A percentile compares a stretch with the other conserved stretches of the same genome.
Conservation (phyloP, 2,329 filamentous ascomycete species). For the Arthrinium phaeospermum region DNA sequence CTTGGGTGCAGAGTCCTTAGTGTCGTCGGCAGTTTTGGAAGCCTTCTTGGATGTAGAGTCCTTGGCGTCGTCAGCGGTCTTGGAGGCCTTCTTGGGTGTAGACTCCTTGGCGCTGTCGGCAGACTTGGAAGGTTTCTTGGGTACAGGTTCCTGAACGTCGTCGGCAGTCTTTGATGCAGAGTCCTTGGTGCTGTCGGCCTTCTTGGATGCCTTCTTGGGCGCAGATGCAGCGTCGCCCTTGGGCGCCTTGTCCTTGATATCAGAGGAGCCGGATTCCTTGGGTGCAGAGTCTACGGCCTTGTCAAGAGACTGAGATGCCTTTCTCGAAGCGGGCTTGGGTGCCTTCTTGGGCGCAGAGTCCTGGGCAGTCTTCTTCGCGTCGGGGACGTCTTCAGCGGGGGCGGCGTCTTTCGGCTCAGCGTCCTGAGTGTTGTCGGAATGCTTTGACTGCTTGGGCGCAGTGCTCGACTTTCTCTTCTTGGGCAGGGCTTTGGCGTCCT, state of each 20-base stretch:
- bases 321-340: not conserved
- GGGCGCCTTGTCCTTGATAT: not conserved
- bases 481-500: not conserved
- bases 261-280: not conserved
- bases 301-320: not conserved
- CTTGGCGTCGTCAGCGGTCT: not conserved
- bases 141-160: not conserved
- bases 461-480: not conserved
- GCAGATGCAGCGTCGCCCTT: not conserved
- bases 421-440: not conserved
- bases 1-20: not conserved
- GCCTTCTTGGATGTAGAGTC: not conserved
- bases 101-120: not conserved
- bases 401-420: not conserved
- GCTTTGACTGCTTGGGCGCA: constrained; percentile 1
- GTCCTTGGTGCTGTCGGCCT: not conserved
- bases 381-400: not conserved
- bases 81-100: not conserved
- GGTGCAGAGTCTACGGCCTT: not conserved
- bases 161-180: not conserved
- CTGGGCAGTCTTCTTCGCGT: not conserved
- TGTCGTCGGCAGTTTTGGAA: not conserved
- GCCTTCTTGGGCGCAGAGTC: constrained; percentile 1
- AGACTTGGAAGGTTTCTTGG: not conserved
- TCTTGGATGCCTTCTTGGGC: not conserved